Evolutionary conservation across 805 yeast genomes (phyloP).

Genomic region (Candida glaebosa): DNA sequence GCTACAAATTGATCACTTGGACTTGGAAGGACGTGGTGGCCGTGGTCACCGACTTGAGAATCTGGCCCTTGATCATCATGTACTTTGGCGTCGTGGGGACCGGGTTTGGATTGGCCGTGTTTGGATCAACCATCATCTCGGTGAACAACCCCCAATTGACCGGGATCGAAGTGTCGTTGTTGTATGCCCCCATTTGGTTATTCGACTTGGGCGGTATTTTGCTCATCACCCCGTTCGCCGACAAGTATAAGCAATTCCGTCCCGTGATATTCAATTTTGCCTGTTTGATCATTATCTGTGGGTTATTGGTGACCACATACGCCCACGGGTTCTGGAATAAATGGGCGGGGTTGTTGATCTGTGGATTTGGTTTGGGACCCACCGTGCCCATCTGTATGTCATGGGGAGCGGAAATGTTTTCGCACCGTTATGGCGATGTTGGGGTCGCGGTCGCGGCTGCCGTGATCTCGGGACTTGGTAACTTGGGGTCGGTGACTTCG

Average conservation of each 20-base stretch:
- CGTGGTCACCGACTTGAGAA: conserved; percentile 57
- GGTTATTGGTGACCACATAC: conserved; percentile 70
- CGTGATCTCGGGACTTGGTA: conserved; percentile 78
- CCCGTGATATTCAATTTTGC: conserved; percentile 60
- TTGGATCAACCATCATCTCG: conserved; percentile 71
- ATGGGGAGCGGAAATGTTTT: conserved; percentile 72
- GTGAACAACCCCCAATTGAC: conserved; percentile 58
- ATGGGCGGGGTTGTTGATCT: conserved; percentile 74
- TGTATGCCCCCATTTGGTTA: conserved; percentile 87
- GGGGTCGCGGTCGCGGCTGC: conserved; percentile 83
- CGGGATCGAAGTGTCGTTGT: conserved; percentile 64
- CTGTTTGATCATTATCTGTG: conserved; percentile 64
- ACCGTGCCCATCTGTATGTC: conserved; percentile 87
- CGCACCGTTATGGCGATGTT: conserved; percentile 68
- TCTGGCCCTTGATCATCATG: conserved; percentile 82
- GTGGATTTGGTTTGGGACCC: conserved; percentile 85
- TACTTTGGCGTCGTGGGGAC: conserved; percentile 89
- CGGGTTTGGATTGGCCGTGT: conserved; percentile 79
- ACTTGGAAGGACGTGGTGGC: conserved; percentile 50
- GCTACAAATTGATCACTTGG: conserved; percentile 52
- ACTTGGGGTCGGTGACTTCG: conserved; percentile 78
- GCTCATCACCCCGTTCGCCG: conserved; percentile 75
- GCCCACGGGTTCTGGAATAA: conserved; percentile 70
- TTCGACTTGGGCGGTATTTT: conserved; percentile 78
- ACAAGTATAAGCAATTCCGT: conserved; percentile 55